Evolutionary conservation across 345 rosid species (phyloP).

Genomic region (Eucalyptus polyanthemos): DNA sequence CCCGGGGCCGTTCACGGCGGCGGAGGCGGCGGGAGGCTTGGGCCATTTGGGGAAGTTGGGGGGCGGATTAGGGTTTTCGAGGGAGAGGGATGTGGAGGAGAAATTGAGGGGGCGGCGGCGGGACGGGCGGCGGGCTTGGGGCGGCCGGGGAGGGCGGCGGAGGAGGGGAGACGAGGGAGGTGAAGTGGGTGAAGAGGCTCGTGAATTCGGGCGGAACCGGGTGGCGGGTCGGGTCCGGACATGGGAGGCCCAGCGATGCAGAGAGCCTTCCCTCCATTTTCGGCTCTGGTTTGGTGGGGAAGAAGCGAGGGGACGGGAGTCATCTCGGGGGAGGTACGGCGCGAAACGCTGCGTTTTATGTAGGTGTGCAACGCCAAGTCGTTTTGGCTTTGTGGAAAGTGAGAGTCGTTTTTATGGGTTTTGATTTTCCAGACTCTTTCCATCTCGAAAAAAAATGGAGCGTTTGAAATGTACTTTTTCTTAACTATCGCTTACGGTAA

Average conservation of each 20-base stretch:
- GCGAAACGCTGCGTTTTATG: not conserved
- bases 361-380: not conserved
- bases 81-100: slow-evolving; percentile 24
- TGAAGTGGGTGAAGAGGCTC: slow-evolving; percentile 2
- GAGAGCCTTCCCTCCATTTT: not conserved
- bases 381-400: not conserved
- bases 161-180: not conserved
- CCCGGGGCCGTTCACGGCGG: slow-evolving; percentile 34
- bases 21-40: slow-evolving; percentile 4
- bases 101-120: slow-evolving; percentile 12
- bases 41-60: slow-evolving; percentile 18
- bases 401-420: not conserved
- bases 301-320: not conserved
- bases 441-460: not conserved
- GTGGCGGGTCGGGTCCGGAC: slow-evolving; percentile 27
- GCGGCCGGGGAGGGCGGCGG: not conserved
- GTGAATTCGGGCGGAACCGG: slow-evolving; percentile 9
- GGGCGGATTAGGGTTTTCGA: not conserved
- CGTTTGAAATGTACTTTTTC: not conserved
- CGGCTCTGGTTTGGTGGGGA: not conserved
- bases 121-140: not conserved
- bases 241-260: not conserved
- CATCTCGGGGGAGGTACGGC: not conserved
- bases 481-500: not conserved
- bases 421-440: not conserved